phyloP scores from a whole-genome alignment of 805 yeast genomes.

The Metschnikowia anglica region DNA sequence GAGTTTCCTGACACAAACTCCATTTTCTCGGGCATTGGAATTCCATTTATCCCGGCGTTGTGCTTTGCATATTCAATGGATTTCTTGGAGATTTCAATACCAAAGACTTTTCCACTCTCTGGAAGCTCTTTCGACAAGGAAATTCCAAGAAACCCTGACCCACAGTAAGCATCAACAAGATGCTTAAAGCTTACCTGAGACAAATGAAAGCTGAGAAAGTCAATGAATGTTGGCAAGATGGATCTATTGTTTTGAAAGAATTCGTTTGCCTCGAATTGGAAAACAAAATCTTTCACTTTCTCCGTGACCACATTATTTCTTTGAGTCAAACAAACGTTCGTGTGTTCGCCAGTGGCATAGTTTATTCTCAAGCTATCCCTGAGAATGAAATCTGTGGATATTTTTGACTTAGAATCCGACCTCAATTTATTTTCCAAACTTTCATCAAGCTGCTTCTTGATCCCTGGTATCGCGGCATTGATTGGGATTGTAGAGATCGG shows the following conservation, averaged over 20 bases:
- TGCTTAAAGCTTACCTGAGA: slow-evolving; percentile 22
- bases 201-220: slow-evolving; percentile 25
- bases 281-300: slow-evolving; percentile 33
- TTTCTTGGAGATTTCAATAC: slow-evolving; percentile 38
- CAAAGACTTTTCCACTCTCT: slow-evolving; percentile 37
- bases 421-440: slow-evolving; percentile 9
- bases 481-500: slow-evolving; percentile 36
- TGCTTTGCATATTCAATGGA: slow-evolving; percentile 38
- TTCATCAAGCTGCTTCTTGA: slow-evolving; percentile 17
- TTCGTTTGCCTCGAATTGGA: slow-evolving; percentile 39
- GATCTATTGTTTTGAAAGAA: slow-evolving; percentile 48
- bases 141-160: slow-evolving; percentile 47
- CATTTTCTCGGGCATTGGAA: slow-evolving; percentile 28
- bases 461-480: slow-evolving; percentile 25
- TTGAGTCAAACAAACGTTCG: slow-evolving; percentile 27
- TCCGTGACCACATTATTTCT: slow-evolving; percentile 34
- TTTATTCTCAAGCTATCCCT: slow-evolving; percentile 36
- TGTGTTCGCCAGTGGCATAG: slow-evolving; percentile 30
- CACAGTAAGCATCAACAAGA: slow-evolving; percentile 46
- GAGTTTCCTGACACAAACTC: slow-evolving; percentile 41
- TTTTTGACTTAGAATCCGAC: slow-evolving; percentile 1
- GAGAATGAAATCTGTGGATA: slow-evolving; percentile 25
- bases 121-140: slow-evolving; percentile 30
- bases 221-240: slow-evolving; percentile 37
- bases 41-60: slow-evolving; percentile 40